Evolutionary conservation across 768 basidiomycete species (phyloP).

Genomic region (Trametes maxima): DNA sequence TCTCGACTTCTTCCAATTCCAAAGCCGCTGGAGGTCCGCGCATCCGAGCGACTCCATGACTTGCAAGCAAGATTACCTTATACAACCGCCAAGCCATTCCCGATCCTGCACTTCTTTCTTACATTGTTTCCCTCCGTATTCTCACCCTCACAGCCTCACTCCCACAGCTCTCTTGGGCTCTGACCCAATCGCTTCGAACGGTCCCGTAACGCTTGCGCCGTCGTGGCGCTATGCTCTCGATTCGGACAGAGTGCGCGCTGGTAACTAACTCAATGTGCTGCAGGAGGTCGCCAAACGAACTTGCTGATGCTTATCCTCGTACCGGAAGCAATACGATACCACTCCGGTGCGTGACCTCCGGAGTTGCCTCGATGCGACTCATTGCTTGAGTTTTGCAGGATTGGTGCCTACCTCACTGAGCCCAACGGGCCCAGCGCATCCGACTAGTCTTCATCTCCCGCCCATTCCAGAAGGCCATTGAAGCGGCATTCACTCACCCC

Average conservation of each 20-base stretch:
- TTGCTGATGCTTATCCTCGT: neutral
- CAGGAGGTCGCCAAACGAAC: neutral
- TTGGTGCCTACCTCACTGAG: neutral
- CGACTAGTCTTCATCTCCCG: neutral
- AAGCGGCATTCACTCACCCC: neutral
- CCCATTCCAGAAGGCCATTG: neutral
- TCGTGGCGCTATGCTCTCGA: neutral
- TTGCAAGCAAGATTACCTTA: constrained; percentile 2
- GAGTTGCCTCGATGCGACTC: neutral
- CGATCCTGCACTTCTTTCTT: constrained; percentile 2
- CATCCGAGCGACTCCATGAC: constrained; percentile 19
- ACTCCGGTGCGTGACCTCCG: neutral
- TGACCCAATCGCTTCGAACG: neutral
- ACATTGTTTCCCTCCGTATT: neutral
- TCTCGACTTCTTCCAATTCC: constrained; percentile 1
- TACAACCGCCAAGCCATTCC: constrained; percentile 13
- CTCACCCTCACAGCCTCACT: constrained; percentile 22
- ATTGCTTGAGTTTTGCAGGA: neutral
- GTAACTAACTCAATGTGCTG: neutral
- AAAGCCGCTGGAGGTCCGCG: constrained; percentile 17
- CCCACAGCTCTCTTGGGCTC: constrained; percentile 1
- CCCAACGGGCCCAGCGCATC: neutral
- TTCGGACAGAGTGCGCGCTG: neutral
- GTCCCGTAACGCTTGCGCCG: neutral
- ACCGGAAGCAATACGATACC: neutral